phyloP scores from a whole-genome alignment of 108 stramenopile genomes.

The Skeletonema potamos region DNA sequence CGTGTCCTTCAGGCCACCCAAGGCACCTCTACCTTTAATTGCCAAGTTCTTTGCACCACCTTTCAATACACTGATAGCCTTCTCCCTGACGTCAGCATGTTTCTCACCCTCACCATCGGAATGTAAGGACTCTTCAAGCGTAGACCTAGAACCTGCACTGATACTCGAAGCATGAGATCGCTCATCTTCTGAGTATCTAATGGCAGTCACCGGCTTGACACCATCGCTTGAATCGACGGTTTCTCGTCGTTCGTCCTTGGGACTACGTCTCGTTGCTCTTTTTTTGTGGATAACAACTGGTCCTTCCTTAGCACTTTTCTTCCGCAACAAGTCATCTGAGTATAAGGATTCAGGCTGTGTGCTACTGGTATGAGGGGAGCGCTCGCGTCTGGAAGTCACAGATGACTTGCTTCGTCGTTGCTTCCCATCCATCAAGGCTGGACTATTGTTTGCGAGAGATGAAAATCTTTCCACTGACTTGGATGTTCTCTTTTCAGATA shows the following conservation, averaged over 20 bases:
- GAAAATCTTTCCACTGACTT: not conserved
- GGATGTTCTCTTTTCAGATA: not conserved
- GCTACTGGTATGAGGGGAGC: conserved; percentile 5
- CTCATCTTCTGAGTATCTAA: conserved; percentile 19
- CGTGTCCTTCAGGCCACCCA: conserved; percentile 34
- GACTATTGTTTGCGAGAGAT: not conserved
- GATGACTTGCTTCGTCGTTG: not conserved
- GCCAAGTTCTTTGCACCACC: conserved; percentile 24
- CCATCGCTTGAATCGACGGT: not conserved
- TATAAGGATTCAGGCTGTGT: conserved; percentile 8
- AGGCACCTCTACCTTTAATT: conserved; percentile 14
- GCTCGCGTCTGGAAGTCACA: not conserved
- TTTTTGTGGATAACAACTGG: not conserved
- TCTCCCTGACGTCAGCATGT: not conserved
- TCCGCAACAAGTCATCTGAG: not conserved
- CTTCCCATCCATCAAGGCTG: not conserved
- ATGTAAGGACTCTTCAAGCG: not conserved
- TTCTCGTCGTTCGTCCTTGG: not conserved
- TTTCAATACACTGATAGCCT: conserved; percentile 15
- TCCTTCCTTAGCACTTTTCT: not conserved
- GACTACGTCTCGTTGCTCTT: not conserved
- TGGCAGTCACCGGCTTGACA: conserved; percentile 13
- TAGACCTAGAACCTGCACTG: conserved; percentile 14
- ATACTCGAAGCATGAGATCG: conserved; percentile 42
- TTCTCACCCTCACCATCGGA: conserved; percentile 2